Conservation (phyloP, 208 protist genomes). For the Leishmania braziliensis region DNA sequence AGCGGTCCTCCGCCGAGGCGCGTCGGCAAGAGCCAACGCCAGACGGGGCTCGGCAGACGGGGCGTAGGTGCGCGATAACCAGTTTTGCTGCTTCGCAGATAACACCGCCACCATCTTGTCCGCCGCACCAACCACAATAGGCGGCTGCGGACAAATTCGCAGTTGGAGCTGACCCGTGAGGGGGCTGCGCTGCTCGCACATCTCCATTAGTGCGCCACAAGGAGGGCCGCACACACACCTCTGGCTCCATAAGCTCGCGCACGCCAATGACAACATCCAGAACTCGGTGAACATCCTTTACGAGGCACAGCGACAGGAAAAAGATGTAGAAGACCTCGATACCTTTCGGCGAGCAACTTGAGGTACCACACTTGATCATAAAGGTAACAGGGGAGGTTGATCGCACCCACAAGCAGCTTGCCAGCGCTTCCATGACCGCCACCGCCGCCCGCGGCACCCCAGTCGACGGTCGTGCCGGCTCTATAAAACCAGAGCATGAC, state of each 20-base stretch:
- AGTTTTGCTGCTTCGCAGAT: constrained; percentile 20
- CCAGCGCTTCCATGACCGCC: neutral
- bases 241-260: constrained; percentile 5
- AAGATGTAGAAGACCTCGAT: constrained; percentile 19
- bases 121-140: constrained; percentile 16
- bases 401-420: constrained; percentile 13
- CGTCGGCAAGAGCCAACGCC: constrained; percentile 25
- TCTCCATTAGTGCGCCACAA: constrained; percentile 51
- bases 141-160: constrained; percentile 5
- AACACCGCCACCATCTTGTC: constrained; percentile 29
- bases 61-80: constrained; percentile 13
- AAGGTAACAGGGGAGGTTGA: constrained; percentile 37
- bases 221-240: constrained; percentile 29
- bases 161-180: constrained; percentile 9
- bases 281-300: constrained; percentile 16
- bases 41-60: constrained; percentile 25
- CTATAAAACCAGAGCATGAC: constrained; percentile 49
- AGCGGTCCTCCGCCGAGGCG: constrained; percentile 16
- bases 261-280: constrained; percentile 20
- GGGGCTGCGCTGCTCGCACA: constrained; percentile 18
- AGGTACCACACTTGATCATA: constrained; percentile 35
- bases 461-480: constrained; percentile 17
- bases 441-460: neutral
- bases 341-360: constrained; percentile 18
- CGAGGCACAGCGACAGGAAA: constrained; percentile 22